These are phyloP conservation scores for Apiospora phragmitis DNA, from an alignment of 2,329 filamentous ascomycete genomes.

Conservation along the genomic window DNA sequence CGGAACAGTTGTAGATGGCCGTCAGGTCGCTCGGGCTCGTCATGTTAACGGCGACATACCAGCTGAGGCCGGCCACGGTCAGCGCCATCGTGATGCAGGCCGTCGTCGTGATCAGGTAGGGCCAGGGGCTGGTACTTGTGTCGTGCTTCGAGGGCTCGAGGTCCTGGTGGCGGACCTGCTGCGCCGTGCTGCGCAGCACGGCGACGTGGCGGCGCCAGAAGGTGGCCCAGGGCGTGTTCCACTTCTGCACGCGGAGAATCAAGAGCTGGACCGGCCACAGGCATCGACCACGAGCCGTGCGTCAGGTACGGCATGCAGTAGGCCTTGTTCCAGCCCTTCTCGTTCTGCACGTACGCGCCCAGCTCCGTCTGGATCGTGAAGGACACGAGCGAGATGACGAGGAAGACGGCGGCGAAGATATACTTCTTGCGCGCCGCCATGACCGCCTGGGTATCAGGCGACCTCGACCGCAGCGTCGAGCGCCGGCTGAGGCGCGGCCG, in stretches of 20 bases:
- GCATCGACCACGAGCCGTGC: conserved; percentile 86
- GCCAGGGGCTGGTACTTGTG: conserved; percentile 43
- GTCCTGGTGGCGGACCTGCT: conserved; percentile 84
- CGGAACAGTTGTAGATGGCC: conserved; percentile 98
- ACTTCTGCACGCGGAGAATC: conserved; percentile 77
- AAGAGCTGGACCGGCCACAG: conserved; percentile 85
- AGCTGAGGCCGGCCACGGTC: conserved; percentile 87
- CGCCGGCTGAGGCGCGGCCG: conserved; percentile 49
- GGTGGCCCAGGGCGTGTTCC: conserved; percentile 73
- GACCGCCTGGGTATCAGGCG: conserved; percentile 65
- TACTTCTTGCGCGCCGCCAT: conserved; percentile 78
- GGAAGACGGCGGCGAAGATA: conserved; percentile 80
- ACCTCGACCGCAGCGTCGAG: conserved; percentile 75
- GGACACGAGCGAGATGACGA: conserved; percentile 78
- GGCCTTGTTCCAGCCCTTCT: conserved; percentile 94
- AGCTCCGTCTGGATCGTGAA: conserved; percentile 97
- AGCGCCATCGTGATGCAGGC: conserved; percentile 81
- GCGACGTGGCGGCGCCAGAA: conserved; percentile 75
- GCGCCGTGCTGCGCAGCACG: conserved; percentile 54
- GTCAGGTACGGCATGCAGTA: conserved; percentile 99
- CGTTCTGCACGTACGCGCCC: conserved; percentile 89
- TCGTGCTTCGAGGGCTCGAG: conserved; percentile 60
- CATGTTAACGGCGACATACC: conserved; percentile 93
- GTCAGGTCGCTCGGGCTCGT: conserved; percentile 93
- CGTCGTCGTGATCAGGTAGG: conserved; percentile 79